phyloP scores from a whole-genome alignment of 2,329 filamentous ascomycete genomes.

The Monilinia polystroma region DNA sequence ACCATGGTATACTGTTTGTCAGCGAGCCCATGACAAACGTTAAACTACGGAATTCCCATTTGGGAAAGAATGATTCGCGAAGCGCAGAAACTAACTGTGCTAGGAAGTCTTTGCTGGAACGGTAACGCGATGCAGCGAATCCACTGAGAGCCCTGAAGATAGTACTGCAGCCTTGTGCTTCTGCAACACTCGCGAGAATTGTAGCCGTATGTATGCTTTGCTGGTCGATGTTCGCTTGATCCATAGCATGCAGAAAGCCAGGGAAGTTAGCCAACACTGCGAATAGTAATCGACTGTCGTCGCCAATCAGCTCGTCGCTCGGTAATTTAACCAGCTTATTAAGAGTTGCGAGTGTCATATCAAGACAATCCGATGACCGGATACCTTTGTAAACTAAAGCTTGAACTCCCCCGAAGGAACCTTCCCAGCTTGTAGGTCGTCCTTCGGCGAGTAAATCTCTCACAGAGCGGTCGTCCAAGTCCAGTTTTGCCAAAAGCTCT shows the following conservation, averaged over 20 bases:
- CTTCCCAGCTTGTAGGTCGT: conserved; percentile 85
- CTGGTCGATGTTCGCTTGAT: conserved; percentile 58
- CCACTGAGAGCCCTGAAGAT: conserved; percentile 69
- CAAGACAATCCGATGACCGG: conserved; percentile 79
- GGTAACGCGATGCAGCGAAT: conserved; percentile 67
- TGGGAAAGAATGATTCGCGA: conserved; percentile 74
- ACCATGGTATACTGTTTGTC: conserved; percentile 84
- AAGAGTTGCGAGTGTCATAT: conserved; percentile 73
- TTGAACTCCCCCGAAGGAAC: conserved; percentile 81
- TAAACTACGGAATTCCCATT: conserved; percentile 78
- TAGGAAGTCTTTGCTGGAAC: conserved; percentile 72
- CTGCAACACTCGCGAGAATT: conserved; percentile 69
- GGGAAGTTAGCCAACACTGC: conserved; percentile 90
- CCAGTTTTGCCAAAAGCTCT: conserved; percentile 77
- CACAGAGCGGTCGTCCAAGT: conserved; percentile 69
- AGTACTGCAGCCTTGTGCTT: conserved; percentile 65
- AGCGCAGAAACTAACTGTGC: conserved; percentile 71
- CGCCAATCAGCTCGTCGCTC: conserved; percentile 76
- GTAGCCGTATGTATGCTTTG: conserved; percentile 63
- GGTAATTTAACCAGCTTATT: conserved; percentile 77
- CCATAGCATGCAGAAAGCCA: conserved; percentile 76
- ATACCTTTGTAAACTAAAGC: conserved; percentile 87
- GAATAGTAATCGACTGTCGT: conserved; percentile 79
- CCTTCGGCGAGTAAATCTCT: conserved; percentile 72
- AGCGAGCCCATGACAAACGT: conserved; percentile 89